Evolutionary conservation across 2,329 filamentous ascomycete genomes (phyloP).

Genomic region (Nemania sp.): DNA sequence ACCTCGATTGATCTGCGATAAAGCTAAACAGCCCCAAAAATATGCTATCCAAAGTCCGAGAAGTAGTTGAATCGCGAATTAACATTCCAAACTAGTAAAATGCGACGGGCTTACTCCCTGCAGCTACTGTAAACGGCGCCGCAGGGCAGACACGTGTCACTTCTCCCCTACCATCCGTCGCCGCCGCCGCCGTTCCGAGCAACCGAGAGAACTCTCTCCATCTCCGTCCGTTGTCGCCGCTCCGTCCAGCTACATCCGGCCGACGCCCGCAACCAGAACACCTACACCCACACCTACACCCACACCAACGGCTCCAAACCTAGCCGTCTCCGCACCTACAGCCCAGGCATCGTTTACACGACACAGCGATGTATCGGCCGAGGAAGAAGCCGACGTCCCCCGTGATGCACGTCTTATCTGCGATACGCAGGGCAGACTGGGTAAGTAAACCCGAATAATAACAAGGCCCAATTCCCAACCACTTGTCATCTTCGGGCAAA

Average conservation of each 20-base stretch:
- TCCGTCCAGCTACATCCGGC: slow-evolving; percentile 5
- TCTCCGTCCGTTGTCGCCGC: slow-evolving; percentile 28
- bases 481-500: background rate
- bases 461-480: no score
- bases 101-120: slow-evolving; percentile 67
- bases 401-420: slow-evolving; percentile 64
- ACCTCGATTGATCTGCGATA: background rate
- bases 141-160: slow-evolving; percentile 58
- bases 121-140: slow-evolving; percentile 61
- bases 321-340: background rate
- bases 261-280: slow-evolving; percentile 14
- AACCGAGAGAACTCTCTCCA: slow-evolving; percentile 34
- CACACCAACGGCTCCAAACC: slow-evolving; percentile 14
- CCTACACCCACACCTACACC: slow-evolving; percentile 16
- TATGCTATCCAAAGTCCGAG: background rate
- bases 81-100: slow-evolving; percentile 54
- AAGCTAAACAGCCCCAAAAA: no score
- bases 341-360: slow-evolving; percentile 26
- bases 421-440: slow-evolving; percentile 65
- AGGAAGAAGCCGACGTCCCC: slow-evolving; percentile 68
- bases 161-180: slow-evolving; percentile 60
- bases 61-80: background rate
- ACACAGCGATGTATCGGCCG: slow-evolving; percentile 49
- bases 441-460: slow-evolving; percentile 36
- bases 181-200: slow-evolving; percentile 53